A percentile compares a stretch with the other conserved stretches of the same genome.
These are phyloP conservation scores for Russula ochroleuca DNA, from an alignment of 768 basidiomycete genomes.

Conservation along the genomic window DNA sequence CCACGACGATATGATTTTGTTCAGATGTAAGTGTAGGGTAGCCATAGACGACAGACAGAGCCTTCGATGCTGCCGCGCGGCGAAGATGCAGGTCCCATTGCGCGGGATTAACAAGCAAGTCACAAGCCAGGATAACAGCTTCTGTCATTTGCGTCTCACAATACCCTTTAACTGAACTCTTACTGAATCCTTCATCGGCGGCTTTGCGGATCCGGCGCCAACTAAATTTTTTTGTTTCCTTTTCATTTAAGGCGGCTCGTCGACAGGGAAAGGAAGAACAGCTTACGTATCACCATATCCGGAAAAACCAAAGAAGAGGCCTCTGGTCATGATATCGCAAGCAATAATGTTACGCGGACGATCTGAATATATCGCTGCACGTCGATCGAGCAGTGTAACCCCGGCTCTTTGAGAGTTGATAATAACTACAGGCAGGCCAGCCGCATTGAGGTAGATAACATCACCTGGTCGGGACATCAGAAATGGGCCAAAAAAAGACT, in stretches of 20 bases:
- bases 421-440: not conserved
- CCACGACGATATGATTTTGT: not conserved
- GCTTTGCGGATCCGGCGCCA: not conserved
- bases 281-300: too few relatives aligned
- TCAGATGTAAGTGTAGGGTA: not conserved
- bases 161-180: not conserved
- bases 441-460: slow-evolving; percentile 2
- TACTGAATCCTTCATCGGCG: not conserved
- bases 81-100: not conserved
- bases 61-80: not conserved
- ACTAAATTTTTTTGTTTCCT: not conserved
- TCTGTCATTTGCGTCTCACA: not conserved
- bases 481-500: not conserved
- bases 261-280: too few relatives aligned
- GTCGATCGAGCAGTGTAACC: not conserved
- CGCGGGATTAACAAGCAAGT: not conserved
- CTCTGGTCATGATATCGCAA: not conserved
- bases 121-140: not conserved
- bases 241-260: too few relatives aligned
- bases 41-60: not conserved
- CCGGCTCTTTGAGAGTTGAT: not conserved
- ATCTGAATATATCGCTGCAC: not conserved
- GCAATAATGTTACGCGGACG: not conserved
- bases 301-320: not conserved
- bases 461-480: not conserved